A percentile compares a stretch with the other conserved stretches of the same genome.
Conservation (phyloP, 352 stramenopile species). For the Phytophthora citrophthora region DNA sequence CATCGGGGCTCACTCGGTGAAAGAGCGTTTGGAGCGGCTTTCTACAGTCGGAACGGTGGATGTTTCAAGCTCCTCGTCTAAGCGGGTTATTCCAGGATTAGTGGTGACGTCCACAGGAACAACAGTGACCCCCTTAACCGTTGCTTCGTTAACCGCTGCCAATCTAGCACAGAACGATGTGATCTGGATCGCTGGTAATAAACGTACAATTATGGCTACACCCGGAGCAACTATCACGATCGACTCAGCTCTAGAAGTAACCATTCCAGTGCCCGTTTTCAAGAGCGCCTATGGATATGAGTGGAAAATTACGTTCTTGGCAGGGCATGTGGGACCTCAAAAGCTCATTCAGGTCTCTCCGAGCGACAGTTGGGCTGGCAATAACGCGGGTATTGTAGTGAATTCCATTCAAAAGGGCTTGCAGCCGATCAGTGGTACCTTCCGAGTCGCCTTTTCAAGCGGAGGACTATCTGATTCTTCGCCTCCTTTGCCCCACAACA, state of each 20-base stretch:
- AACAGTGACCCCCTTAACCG: constrained; percentile 28
- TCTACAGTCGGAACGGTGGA: constrained; percentile 69
- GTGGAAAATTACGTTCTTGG: constrained; percentile 81
- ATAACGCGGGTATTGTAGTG: constrained; percentile 91
- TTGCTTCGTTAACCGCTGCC: constrained; percentile 25
- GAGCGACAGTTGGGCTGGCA: constrained; percentile 93
- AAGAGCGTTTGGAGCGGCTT: constrained; percentile 69
- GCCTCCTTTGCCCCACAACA: constrained; percentile 84
- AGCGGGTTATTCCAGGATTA: constrained; percentile 49
- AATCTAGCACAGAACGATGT: constrained; percentile 33
- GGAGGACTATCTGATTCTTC: constrained; percentile 86
- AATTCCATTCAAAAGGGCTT: constrained; percentile 83
- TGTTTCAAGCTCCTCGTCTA: constrained; percentile 54
- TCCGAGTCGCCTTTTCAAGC: constrained; percentile 78
- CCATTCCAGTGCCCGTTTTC: constrained; percentile 68
- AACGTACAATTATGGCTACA: constrained; percentile 35
- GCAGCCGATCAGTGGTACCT: constrained; percentile 93
- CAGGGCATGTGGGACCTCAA: constrained; percentile 85
- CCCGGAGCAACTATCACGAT: constrained; percentile 26
- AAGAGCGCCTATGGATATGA: constrained; percentile 66
- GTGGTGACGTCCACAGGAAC: constrained; percentile 42
- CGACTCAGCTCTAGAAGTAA: constrained; percentile 22
- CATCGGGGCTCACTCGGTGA: constrained; percentile 65
- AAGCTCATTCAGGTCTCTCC: constrained; percentile 83
- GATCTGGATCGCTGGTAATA: constrained; percentile 67